Base-by-base conservation (phyloP, 805 yeast species). In the Starmerella bombicola region DNA sequence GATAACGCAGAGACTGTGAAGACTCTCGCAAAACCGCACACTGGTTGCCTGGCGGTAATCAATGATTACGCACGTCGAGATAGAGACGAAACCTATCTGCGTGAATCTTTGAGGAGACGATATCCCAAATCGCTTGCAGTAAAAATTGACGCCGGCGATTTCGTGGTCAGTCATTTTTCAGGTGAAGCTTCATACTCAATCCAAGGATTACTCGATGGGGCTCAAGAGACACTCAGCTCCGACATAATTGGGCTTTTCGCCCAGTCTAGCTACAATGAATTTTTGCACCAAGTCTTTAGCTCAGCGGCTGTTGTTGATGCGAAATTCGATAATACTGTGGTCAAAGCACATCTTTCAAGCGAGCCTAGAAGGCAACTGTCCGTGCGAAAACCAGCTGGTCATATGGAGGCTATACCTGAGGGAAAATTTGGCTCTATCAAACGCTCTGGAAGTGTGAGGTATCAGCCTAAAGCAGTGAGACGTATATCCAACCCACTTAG, bases 1-100 rank as follows among this genome's bases (percentile, higher is more conserved):
- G 76, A 75, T 55, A 74, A 72, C 54, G 61, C 72, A 21, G 68
- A 70, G 43, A 70, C 74, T 28, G 77, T 76, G 37, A 64, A 69
- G 52, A 68, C 74, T 3, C 65, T 74, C 39, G 70, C 71, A 42
- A 63, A 55, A 22, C 65, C 67, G 5, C 48, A 54, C 10, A 33
- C 53, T 13, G 68, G 68, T 13, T 46, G 61, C 8, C 49, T 64
- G 12, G 49, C 65, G 3, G 56, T 62, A 4, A 49, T 64, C 9
- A 65, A 63, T 40, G 66, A 63, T 35, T 58, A 60, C 30, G 55
- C 67, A 1, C 54, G 60, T 23, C 55, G 60, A 8, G 62, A 58
- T 33, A 58, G 60, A 37, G 56, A 59, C 9, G 57, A 57, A 26
- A 13, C 42, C 7, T 51, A 55, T 13, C 55, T 65, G 19, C 40